Evolutionary conservation across 345 rosid genomes (phyloP), one percentile per base, ranked within the genome.

Genomic region (Gossypium sturtianum): DNA sequence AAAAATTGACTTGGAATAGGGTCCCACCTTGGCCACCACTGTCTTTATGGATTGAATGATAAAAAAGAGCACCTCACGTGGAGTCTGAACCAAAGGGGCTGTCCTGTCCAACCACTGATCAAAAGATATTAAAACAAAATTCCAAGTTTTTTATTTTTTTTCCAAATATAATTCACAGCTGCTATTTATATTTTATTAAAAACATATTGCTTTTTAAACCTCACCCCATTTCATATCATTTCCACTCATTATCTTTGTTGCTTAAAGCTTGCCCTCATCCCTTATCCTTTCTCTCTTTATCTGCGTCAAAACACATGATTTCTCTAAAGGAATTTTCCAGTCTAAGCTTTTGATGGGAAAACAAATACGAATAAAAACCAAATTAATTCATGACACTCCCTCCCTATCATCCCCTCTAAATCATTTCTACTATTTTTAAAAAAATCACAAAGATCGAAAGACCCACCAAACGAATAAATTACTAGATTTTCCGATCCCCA

Each of bases 11-110:
- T 85, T 83, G 86, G 88, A 90, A 80, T 77, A 78, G 89, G 96
- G 92, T 4, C 86, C 96, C 91, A 83, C 75, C 71, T 83, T 79
- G 91, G 83, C 91, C 93, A 82, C 92, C 97, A 84, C 80, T 87
- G 97, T 92, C 98, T 94, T 92, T 92, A 88, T 86, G 91, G 92
- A 92, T 89, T 89, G 98, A 90, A 94, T 90, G 94, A 92, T 88
- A 89, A 85, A 89, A 52, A 89, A 86, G 94, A 85, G 97, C 97
- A 94, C 89, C 98, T 92, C 98, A 92, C 97, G 97, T 94, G 98
- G 98, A 92, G 86, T 94, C 98, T 91, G 96, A 87, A 85, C 97
- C 95, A 89, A 89, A 86, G 90, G 84, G 81, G 61, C 94, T 87
- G 87, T 82, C 52, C 52, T 11, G 15, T 48, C 93, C 91, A 86